Conservation (phyloP, 2,329 filamentous ascomycete species). For the Trichophyton simii region DNA sequence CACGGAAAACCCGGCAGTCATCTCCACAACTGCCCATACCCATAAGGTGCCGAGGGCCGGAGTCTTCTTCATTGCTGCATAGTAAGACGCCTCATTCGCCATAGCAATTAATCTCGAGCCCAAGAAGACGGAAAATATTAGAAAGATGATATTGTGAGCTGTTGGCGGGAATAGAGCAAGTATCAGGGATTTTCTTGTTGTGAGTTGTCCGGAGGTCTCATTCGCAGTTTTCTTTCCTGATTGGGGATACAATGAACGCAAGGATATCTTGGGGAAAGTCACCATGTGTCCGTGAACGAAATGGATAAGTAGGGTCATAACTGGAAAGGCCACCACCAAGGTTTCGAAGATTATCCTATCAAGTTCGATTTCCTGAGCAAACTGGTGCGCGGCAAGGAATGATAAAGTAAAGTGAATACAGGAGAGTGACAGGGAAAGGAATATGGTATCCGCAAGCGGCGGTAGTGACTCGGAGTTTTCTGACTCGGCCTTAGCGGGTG, state of each 20-base stretch:
- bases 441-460: conserved; percentile 32
- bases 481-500: conserved; percentile 7
- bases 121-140: conserved; percentile 23
- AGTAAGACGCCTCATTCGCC: conserved; percentile 67
- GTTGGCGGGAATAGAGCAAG: conserved; percentile 24
- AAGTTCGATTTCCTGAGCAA: conserved; percentile 28
- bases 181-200: conserved; percentile 18
- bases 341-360: conserved; percentile 26
- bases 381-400: conserved; percentile 37
- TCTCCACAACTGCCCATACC: conserved; percentile 86
- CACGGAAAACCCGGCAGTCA: conserved; percentile 57
- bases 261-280: conserved; percentile 15
- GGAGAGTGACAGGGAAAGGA: conserved; percentile 32
- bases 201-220: conserved; percentile 8
- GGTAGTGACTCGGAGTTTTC: conserved; percentile 18
- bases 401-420: conserved; percentile 35
- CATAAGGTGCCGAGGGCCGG: conserved; percentile 83
- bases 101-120: conserved; percentile 74
- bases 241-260: not conserved
- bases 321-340: conserved; percentile 29
- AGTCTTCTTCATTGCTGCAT: conserved; percentile 80
- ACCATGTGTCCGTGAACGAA: conserved; percentile 35
- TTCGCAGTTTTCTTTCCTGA: not conserved
- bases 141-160: conserved; percentile 22
- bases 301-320: conserved; percentile 33